Conservation (phyloP, 179 eudicot species). For the Corrigiola litoralis region DNA sequence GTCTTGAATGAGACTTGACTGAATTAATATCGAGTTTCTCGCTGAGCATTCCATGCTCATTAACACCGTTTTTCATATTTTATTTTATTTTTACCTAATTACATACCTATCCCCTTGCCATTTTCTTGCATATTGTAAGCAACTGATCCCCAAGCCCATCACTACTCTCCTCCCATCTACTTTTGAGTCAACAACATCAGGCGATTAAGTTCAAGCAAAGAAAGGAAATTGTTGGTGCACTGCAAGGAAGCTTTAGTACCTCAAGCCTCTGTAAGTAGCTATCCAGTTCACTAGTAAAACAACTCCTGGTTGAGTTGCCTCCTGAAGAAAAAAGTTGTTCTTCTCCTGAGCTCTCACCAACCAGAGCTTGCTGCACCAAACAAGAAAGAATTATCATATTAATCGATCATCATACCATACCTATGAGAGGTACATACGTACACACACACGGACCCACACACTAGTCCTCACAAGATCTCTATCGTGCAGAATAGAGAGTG, state of each 20-base stretch:
- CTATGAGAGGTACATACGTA: neutral
- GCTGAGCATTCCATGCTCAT: no score
- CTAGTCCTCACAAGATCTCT: no score
- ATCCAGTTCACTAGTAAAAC: constrained; percentile 56
- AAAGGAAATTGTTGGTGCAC: neutral
- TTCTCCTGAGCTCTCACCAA: constrained; percentile 87
- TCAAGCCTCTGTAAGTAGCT: constrained; percentile 58
- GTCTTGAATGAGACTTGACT: no score
- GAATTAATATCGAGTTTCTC: no score
- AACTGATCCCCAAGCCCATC: neutral
- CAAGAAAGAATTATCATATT: constrained; percentile 8
- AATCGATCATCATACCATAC: neutral
- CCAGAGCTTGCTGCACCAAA: constrained; percentile 78
- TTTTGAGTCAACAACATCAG: neutral
- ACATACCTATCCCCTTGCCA: neutral
- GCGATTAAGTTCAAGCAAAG: neutral
- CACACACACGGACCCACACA: neutral
- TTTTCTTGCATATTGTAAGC: neutral
- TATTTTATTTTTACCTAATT: no score
- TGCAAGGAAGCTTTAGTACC: constrained; percentile 29
- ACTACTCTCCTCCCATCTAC: neutral
- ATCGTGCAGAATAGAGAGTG: no score
- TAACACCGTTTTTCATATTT: no score
- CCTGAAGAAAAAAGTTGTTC: constrained; percentile 87
- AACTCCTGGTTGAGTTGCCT: constrained; percentile 39